Percentiles rank a stretch among this genome's conserved stretches.
Evolutionary conservation across 768 basidiomycete species (phyloP).

Genomic region (Clitopilus passeckerianus): DNA sequence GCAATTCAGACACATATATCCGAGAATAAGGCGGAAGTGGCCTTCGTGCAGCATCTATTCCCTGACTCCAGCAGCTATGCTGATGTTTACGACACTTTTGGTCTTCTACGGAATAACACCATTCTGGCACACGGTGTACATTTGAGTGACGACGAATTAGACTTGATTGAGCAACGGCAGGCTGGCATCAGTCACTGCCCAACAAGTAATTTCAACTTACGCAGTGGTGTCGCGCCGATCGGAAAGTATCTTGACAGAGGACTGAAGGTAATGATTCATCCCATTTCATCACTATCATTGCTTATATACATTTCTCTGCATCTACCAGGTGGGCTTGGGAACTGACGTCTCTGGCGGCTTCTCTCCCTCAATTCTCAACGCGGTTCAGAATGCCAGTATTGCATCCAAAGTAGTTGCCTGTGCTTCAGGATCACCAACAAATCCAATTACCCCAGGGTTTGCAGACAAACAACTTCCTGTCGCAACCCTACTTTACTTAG

Average conservation of each 20-base stretch:
- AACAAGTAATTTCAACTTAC: constrained; percentile 87
- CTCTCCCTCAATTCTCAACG: constrained; percentile 71
- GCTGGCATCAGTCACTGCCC: constrained; percentile 93
- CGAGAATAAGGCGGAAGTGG: constrained; percentile 76
- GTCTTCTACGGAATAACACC: constrained; percentile 74
- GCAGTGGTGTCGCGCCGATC: constrained; percentile 79
- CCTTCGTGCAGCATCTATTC: constrained; percentile 61
- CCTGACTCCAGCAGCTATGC: constrained; percentile 65
- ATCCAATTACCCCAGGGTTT: constrained; percentile 24
- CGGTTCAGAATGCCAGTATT: constrained; percentile 71
- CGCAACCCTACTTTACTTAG: constrained; percentile 79
- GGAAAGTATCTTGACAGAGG: constrained; percentile 77
- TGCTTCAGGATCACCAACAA: constrained; percentile 6
- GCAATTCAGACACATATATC: constrained; percentile 91
- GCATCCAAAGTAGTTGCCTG: constrained; percentile 74
- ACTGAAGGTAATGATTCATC: constrained; percentile 59
- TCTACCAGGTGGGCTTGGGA: constrained; percentile 80
- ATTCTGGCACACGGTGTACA: constrained; percentile 87
- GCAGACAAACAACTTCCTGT: constrained; percentile 63
- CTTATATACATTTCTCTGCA: not conserved
- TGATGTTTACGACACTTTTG: constrained; percentile 74
- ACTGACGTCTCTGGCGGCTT: constrained; percentile 92
- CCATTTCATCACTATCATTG: no score
- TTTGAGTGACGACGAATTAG: constrained; percentile 67
- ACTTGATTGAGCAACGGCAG: constrained; percentile 55